A percentile compares a stretch with the other conserved stretches of the same genome.
These are phyloP conservation scores for Sequoiadendron giganteum DNA, from an alignment of 75 land plant genomes.

Conservation along the genomic window DNA sequence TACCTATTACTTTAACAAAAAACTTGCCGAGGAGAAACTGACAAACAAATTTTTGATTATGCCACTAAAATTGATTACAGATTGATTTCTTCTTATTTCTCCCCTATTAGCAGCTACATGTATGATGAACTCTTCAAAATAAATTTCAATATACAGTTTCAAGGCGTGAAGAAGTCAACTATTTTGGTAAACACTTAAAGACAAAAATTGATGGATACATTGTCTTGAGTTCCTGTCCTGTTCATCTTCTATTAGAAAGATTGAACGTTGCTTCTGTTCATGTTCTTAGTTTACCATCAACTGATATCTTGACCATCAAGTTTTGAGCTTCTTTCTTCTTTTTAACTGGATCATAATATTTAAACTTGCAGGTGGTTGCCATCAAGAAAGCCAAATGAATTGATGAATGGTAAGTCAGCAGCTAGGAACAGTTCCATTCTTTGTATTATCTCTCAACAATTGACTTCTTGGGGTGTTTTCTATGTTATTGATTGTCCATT, in stretches of 20 bases:
- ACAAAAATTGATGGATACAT: background rate
- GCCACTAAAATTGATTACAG: background rate
- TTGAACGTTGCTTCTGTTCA: background rate
- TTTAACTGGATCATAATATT: background rate
- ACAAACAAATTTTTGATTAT: background rate
- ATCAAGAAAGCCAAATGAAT: background rate
- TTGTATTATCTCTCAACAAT: background rate
- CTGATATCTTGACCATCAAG: background rate
- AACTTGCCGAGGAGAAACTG: background rate
- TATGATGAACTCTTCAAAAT: background rate
- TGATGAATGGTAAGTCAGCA: background rate
- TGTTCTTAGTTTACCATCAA: background rate
- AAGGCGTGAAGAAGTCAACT: background rate
- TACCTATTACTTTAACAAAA: background rate
- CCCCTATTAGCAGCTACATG: background rate
- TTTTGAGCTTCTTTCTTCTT: background rate
- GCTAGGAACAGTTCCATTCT: background rate
- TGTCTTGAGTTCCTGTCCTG: background rate
- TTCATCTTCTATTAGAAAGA: background rate
- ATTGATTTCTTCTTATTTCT: background rate
- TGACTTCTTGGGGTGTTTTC: background rate
- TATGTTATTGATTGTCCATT: background rate
- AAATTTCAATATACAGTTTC: background rate
- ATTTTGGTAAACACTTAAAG: background rate
- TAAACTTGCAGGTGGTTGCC: background rate